Percentiles rank a stretch among this genome's conserved stretches.
These are phyloP conservation scores for Fusarium brevicatenulatum DNA, from an alignment of 2,329 filamentous ascomycete species.

Conservation along the genomic window DNA sequence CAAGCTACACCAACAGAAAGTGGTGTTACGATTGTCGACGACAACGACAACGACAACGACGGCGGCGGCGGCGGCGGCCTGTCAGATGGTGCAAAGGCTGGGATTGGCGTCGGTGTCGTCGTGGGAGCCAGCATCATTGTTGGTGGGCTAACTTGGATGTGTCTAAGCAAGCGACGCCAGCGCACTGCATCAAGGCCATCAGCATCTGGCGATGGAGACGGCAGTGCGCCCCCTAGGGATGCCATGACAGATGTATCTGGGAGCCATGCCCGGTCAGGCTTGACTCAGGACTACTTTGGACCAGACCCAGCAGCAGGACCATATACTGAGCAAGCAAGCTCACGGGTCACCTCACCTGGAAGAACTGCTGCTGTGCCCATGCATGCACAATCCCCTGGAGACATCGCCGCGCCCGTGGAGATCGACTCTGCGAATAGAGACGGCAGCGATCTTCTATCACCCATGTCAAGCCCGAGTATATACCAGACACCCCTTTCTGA, in stretches of 20 bases:
- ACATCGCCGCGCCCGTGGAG: slow-evolving; percentile 64
- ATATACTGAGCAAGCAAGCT: slow-evolving; percentile 53
- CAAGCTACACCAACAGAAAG: slow-evolving; percentile 48
- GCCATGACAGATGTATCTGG: slow-evolving; percentile 50
- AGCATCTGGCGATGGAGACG: slow-evolving; percentile 28
- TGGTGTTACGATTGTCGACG: slow-evolving; percentile 45
- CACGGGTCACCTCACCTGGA: slow-evolving; percentile 46
- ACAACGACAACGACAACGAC: slow-evolving; percentile 41
- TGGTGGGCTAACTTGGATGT: slow-evolving; percentile 59
- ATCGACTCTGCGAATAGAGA: slow-evolving; percentile 54
- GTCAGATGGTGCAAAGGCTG: slow-evolving; percentile 63
- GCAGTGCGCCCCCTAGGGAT: slow-evolving; percentile 36
- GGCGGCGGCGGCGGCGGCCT: slow-evolving; percentile 43
- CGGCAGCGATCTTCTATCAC: slow-evolving; percentile 29
- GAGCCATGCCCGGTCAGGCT: slow-evolving; percentile 45
- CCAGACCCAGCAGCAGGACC: slow-evolving; percentile 58
- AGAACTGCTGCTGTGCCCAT: slow-evolving; percentile 54
- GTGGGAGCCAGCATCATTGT: slow-evolving; percentile 56
- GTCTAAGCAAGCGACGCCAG: slow-evolving; percentile 51
- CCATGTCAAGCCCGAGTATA: slow-evolving; percentile 34
- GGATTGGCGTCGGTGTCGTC: slow-evolving; percentile 65
- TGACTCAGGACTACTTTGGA: slow-evolving; percentile 57
- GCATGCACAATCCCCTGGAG: slow-evolving; percentile 58
- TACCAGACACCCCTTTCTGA: slow-evolving; percentile 40
- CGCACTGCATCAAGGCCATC: slow-evolving; percentile 22